Conservation (phyloP, 352 stramenopile species). For the Thalassiosira delicatula region DNA sequence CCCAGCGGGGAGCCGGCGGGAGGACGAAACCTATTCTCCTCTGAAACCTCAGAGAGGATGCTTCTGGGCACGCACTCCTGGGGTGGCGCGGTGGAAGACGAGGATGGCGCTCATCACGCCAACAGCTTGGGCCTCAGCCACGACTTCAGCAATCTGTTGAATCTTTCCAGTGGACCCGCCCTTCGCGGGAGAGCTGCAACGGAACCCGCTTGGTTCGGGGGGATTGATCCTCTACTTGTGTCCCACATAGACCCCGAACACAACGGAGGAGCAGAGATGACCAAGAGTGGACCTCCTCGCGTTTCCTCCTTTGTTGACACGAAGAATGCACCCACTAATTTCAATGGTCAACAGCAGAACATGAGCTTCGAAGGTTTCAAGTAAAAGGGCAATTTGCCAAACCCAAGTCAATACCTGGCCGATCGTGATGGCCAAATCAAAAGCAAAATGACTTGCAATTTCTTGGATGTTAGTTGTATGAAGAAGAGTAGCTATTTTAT, state of each 20-base stretch:
- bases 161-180: constrained; percentile 36
- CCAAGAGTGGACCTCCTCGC: background rate
- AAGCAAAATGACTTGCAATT: no score
- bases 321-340: constrained; percentile 16
- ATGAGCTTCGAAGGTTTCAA: no score
- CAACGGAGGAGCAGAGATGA: background rate
- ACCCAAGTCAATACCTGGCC: no score
- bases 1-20: constrained; percentile 30
- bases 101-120: constrained; percentile 17
- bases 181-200: constrained; percentile 53
- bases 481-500: no score
- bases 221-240: constrained; percentile 34
- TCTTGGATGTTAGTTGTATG: no score
- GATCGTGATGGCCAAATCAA: no score
- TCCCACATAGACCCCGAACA: constrained; percentile 47
- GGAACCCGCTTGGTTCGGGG: constrained; percentile 38
- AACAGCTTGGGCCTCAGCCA: constrained; percentile 40
- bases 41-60: constrained; percentile 23
- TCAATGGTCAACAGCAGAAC: no score
- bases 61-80: constrained; percentile 51
- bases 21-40: constrained; percentile 40
- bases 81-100: constrained; percentile 44
- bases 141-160: constrained; percentile 62
- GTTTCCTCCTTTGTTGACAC: constrained; percentile 3
- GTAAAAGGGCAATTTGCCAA: no score